phyloP scores from a whole-genome alignment of 306 rosid genomes.

The Begonia loranthoides region DNA sequence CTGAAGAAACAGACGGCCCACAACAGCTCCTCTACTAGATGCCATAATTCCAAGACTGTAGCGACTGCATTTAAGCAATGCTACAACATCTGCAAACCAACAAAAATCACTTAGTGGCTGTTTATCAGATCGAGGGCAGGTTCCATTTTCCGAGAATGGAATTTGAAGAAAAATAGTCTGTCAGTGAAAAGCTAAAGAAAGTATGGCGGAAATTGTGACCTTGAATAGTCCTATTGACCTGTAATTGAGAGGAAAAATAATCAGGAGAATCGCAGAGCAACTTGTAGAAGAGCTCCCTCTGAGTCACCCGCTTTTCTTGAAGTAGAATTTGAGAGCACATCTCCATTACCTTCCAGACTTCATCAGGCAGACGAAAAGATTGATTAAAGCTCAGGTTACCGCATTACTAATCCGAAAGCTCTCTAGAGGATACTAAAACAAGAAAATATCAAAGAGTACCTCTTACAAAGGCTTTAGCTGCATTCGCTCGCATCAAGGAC shows the following conservation, averaged over 20 bases:
- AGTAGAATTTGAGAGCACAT: conserved; percentile 62
- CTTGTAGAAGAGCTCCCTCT: conserved; percentile 87
- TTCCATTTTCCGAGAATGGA: neutral
- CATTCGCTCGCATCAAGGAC: conserved; percentile 61
- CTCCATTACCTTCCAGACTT: conserved; percentile 92
- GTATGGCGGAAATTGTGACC: conserved; percentile 26
- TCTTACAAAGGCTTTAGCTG: conserved; percentile 64
- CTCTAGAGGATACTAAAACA: neutral
- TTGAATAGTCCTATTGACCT: conserved; percentile 76
- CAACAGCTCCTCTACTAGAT: conserved; percentile 72
- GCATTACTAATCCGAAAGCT: neutral
- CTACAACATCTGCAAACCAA: conserved; percentile 50
- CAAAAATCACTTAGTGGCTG: neutral
- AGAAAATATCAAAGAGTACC: conserved; percentile 22
- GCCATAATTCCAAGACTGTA: conserved; percentile 96
- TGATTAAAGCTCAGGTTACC: neutral
- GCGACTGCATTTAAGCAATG: conserved; percentile 83
- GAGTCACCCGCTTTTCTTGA: conserved; percentile 69
- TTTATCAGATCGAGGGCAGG: neutral
- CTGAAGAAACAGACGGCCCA: conserved; percentile 68
- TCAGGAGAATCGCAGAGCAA: conserved; percentile 59
- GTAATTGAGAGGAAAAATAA: conserved; percentile 58
- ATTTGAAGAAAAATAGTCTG: too few species aligned
- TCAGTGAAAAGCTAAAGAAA: too few species aligned
- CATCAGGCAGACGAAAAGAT: neutral